phyloP scores from a whole-genome alignment of 345 rosid species.

The Populus deltoides region DNA sequence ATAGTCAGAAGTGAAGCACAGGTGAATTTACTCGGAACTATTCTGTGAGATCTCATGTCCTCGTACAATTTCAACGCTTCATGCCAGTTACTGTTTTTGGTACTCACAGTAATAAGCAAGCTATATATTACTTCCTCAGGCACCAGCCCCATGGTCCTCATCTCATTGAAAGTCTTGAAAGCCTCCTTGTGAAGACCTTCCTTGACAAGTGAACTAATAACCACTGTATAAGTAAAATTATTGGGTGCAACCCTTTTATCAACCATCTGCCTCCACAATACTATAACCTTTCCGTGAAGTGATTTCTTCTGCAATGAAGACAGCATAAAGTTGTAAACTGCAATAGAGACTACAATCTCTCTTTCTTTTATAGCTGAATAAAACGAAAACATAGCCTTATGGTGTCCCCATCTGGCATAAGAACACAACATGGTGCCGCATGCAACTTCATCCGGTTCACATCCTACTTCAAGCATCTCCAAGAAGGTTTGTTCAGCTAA shows the following conservation, averaged over 20 bases:
- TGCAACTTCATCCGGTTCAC: conserved; percentile 90
- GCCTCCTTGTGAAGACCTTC: conserved; percentile 56
- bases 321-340: conserved; percentile 87
- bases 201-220: conserved; percentile 68
- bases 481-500: conserved; percentile 81
- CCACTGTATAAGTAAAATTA: conserved; percentile 69
- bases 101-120: conserved; percentile 55
- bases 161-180: conserved; percentile 54
- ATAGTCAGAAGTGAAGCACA: conserved; percentile 89
- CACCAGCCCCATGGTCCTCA: conserved; percentile 59
- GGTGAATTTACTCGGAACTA: conserved; percentile 79
- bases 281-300: conserved; percentile 60
- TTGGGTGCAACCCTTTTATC: conserved; percentile 52
- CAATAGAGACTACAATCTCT: conserved; percentile 44
- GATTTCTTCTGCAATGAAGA: conserved; percentile 90
- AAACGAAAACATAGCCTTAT: conserved; percentile 72
- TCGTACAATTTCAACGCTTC: conserved; percentile 59
- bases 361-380: conserved; percentile 74
- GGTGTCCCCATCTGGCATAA: conserved; percentile 94
- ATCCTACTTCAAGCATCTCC: conserved; percentile 89
- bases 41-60: conserved; percentile 64
- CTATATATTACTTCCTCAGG: conserved; percentile 86
- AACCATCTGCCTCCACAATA: conserved; percentile 69
- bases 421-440: conserved; percentile 92
- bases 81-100: conserved; percentile 52